A percentile compares a stretch with the other conserved stretches of the same genome.
Evolutionary conservation across 441 rosid genomes (phyloP).

Genomic region (Syzygium malaccense): DNA sequence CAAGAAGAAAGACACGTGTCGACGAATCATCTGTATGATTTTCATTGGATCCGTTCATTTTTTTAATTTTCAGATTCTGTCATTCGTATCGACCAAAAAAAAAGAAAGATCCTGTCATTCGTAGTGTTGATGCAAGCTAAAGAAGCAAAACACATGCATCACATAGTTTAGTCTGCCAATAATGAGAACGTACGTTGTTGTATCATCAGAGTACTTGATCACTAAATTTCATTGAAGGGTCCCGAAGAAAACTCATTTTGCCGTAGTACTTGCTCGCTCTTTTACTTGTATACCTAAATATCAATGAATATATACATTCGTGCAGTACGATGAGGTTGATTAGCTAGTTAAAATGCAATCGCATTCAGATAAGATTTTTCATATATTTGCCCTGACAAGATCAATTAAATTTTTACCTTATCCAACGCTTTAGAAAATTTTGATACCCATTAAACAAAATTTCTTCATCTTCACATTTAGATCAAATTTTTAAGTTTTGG

Average conservation of each 20-base stretch:
- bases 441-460: background rate
- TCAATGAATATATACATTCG: background rate
- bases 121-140: background rate
- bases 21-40: background rate
- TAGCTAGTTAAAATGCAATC: background rate
- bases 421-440: background rate
- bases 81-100: background rate
- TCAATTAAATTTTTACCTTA: background rate
- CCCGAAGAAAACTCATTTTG: background rate
- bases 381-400: background rate
- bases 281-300: background rate
- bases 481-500: background rate
- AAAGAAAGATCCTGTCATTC: background rate
- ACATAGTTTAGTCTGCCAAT: background rate
- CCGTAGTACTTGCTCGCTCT: background rate
- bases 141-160: background rate
- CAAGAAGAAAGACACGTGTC: background rate
- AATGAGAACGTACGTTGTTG: background rate
- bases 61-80: background rate
- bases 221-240: no score
- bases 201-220: background rate
- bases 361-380: background rate
- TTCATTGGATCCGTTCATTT: accelerated
- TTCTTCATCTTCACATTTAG: background rate
- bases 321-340: background rate